Base-by-base conservation (phyloP, 169 alveolate species). In the Plasmodium gaboni region DNA sequence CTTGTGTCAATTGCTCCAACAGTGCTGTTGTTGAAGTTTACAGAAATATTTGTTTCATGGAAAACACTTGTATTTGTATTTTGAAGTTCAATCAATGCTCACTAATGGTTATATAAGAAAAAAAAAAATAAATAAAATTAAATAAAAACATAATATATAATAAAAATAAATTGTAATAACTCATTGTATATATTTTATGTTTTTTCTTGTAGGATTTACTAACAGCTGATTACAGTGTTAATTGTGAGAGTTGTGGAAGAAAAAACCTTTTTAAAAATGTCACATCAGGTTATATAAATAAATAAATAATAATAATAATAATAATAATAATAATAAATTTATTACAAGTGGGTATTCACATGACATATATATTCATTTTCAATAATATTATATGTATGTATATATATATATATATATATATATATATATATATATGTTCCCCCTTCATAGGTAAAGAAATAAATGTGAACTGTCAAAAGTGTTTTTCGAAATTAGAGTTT, bases 61-160 rank as follows among this genome's bases (percentile, higher is more conserved):
- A 67, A n/a, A 76, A 76, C 44, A 76, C 51, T 24, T 76, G 89
- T 24, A 46, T 76, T 17, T 76, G 89, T 15, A 42, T 76, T 64
- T 76, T 76, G 67, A 76, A 76, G 67, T 76, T 76, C 48, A 76
- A 76, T 28, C 89, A 76, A 19, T 76, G 89, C 59, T 76, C 89
- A 38, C 44, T 76, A 59, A 76, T 76, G 89, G 89, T 76, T 50
- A n/a, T 46, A 13, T 70, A 53, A 64, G n/a, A 70, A n/a, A 19
- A 17, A 69, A 63, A 50, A 48, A n/a, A 48, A 48, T 76, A 63
- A 13, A 3, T 48, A 48, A 48, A 64, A 19, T 65, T 2, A 13
- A 10, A 48, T 44, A n/a, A 2, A 17, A 19, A 48, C 2, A 32
- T 32, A 32, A 32, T 32, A 32, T 32, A 32, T 32, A 32, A 32